Conservation (phyloP, 257 asterid species). For the Galeopsis tetrahit region DNA sequence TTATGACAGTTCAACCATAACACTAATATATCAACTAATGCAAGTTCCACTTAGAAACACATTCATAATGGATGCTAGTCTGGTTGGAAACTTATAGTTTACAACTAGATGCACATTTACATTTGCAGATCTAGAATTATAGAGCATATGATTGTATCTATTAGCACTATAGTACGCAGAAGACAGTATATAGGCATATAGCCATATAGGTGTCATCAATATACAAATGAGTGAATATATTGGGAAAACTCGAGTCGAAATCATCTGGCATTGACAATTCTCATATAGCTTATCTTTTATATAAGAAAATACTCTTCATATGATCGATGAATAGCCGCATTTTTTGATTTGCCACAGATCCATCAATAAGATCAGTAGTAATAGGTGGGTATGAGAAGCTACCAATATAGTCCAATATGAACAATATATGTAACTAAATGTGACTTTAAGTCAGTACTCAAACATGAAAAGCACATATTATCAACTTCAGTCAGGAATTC, state of each 20-base stretch:
- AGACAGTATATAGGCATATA: background rate
- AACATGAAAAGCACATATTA: background rate
- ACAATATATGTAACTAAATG: background rate
- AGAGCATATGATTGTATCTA: background rate
- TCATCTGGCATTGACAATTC: background rate
- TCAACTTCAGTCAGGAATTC: background rate
- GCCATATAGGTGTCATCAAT: background rate
- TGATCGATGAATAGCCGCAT: background rate
- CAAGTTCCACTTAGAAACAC: background rate
- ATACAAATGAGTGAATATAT: background rate
- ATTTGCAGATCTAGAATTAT: background rate
- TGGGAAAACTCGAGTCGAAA: background rate
- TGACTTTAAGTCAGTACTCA: background rate
- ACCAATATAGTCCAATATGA: slow-evolving; percentile 12
- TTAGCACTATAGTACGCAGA: slow-evolving; percentile 14
- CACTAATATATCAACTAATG: background rate
- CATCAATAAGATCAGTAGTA: background rate
- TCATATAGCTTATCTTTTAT: background rate
- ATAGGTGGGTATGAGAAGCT: background rate
- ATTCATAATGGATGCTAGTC: background rate
- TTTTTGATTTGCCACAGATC: background rate
- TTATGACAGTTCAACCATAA: background rate
- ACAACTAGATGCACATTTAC: background rate
- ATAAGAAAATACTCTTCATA: background rate
- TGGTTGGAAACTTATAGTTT: background rate